These are phyloP conservation scores for Aspergillus quadrilineatus DNA, from an alignment of 2,329 filamentous ascomycete genomes.

Conservation along the genomic window DNA sequence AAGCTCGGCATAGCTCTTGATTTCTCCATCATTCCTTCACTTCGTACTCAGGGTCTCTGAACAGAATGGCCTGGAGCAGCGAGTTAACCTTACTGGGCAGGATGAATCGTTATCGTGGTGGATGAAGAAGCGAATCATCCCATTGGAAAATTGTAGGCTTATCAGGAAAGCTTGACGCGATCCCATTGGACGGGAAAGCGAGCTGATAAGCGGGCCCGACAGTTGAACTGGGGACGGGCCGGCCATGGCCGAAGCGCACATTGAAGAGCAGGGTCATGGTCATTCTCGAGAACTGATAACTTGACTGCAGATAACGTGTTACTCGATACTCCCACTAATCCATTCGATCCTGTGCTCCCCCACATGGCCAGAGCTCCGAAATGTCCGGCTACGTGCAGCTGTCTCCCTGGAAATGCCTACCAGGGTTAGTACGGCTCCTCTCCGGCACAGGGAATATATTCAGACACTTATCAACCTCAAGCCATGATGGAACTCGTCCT, in stretches of 20 bases:
- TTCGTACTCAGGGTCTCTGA: neutral
- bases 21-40: neutral
- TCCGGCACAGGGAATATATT: neutral
- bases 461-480: neutral
- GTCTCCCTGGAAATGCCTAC: constrained; percentile 5
- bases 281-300: constrained; percentile 24
- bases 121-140: neutral
- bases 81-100: neutral
- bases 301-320: neutral
- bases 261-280: neutral
- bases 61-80: neutral
- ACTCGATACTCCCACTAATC: constrained; percentile 9
- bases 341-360: neutral
- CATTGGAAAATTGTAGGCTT: constrained; percentile 8
- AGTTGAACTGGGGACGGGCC: constrained; percentile 13
- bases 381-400: neutral
- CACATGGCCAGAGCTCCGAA: neutral
- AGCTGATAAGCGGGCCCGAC: neutral
- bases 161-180: neutral
- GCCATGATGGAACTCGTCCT: no score
- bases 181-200: neutral
- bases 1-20: neutral
- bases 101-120: neutral
- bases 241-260: constrained; percentile 2
- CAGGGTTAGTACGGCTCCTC: neutral